phyloP scores from a whole-genome alignment of 306 rosid species.

The Cicer cuneatum region DNA sequence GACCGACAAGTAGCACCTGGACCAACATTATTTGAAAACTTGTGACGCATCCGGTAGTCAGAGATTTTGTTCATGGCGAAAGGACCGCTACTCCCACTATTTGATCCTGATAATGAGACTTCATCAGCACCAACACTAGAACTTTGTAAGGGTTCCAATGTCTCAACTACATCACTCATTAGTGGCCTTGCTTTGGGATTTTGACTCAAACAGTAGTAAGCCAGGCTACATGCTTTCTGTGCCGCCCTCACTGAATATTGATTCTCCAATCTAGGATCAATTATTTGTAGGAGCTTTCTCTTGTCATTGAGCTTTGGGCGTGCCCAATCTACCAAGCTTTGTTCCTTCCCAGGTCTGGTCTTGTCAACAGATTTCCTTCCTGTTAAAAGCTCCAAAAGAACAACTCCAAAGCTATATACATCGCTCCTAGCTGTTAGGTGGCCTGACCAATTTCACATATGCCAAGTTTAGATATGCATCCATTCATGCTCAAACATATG shows the following conservation, averaged over 20 bases:
- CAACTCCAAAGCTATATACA: conserved; percentile 97
- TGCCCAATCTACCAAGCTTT: conserved; percentile 99
- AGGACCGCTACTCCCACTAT: conserved; percentile 54
- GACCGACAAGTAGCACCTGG: conserved; percentile 85
- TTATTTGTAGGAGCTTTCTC: conserved; percentile 91
- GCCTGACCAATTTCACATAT: conserved; percentile 65
- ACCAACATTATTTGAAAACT: conserved; percentile 77
- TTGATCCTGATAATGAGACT: conserved; percentile 63
- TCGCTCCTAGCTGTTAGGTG: conserved; percentile 98
- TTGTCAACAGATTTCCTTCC: conserved; percentile 96
- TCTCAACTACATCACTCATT: conserved; percentile 99
- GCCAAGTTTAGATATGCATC: conserved; percentile 41
- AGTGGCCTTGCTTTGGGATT: conserved; percentile 99
- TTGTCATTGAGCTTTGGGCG: conserved; percentile 97
- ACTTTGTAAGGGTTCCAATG: conserved; percentile 94
- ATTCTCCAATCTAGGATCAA: conserved; percentile 92
- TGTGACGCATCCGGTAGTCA: conserved; percentile 72
- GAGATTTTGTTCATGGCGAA: conserved; percentile 73
- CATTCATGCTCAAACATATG: conserved; percentile 30
- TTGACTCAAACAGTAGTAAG: conserved; percentile 97
- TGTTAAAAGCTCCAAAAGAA: conserved; percentile 95
- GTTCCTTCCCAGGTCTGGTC: conserved; percentile 94
- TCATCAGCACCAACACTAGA: conserved; percentile 63
- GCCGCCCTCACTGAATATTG: conserved; percentile 96
- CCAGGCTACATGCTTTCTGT: conserved; percentile 99